These are phyloP conservation scores for Sporisorium graminicola DNA, from an alignment of 1,284 basidiomycete genomes.

Conservation along the genomic window DNA sequence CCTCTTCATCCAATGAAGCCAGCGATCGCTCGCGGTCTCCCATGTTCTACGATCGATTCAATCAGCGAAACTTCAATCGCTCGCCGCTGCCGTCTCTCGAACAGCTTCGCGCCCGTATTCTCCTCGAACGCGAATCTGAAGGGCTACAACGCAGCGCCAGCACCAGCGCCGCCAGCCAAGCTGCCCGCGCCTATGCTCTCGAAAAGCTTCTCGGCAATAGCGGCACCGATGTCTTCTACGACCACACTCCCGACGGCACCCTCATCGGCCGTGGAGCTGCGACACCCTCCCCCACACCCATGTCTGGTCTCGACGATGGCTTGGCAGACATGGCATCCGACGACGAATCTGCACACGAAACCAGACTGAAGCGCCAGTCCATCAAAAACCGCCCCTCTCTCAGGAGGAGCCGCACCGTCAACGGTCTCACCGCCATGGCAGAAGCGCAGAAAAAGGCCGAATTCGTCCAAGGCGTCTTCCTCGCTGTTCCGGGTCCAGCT, in stretches of 20 bases:
- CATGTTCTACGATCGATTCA: constrained; percentile 22
- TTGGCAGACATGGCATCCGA: constrained; percentile 42
- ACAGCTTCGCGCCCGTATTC: constrained; percentile 63
- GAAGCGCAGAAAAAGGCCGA: constrained; percentile 58
- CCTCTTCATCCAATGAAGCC: constrained; percentile 5
- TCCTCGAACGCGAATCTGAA: constrained; percentile 58
- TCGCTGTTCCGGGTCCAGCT: constrained; percentile 47
- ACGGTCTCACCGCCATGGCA: constrained; percentile 58
- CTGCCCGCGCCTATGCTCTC: constrained; percentile 65
- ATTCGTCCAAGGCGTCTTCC: constrained; percentile 51
- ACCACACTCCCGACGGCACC: constrained; percentile 47
- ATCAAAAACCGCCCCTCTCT: constrained; percentile 36
- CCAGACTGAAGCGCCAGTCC: constrained; percentile 31
- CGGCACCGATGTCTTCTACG: constrained; percentile 48
- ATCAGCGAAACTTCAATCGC: constrained; percentile 34
- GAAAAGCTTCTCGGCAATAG: constrained; percentile 66
- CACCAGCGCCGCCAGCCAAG: constrained; percentile 63
- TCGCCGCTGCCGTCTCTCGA: constrained; percentile 65
- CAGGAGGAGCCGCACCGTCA: constrained; percentile 55
- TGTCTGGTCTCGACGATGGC: constrained; percentile 15
- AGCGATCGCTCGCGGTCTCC: constrained; percentile 38
- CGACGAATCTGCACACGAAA: constrained; percentile 37
- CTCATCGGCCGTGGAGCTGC: constrained; percentile 38
- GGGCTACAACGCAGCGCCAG: constrained; percentile 60
- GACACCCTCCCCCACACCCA: constrained; percentile 31